Conservation (phyloP, 306 rosid species). For the Rosa multiflora region DNA sequence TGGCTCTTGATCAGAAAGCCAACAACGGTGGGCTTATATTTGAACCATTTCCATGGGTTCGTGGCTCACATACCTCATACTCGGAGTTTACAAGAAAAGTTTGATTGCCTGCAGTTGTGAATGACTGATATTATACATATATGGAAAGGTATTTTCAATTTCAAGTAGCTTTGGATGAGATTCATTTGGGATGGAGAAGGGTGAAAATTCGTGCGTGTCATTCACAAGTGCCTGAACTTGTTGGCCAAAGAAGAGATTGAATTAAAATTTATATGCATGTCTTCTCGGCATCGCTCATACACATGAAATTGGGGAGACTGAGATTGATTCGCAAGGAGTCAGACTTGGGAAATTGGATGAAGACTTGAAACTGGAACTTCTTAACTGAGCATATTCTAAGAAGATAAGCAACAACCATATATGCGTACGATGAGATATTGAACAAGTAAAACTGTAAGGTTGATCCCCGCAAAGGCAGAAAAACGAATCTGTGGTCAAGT, state of each 20-base stretch:
- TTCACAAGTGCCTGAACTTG: background rate
- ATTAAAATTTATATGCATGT: background rate
- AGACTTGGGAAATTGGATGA: background rate
- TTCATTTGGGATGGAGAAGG: background rate
- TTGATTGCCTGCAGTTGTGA: too few relatives aligned
- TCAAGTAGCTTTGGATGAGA: background rate
- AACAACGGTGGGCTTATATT: too few relatives aligned
- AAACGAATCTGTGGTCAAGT: background rate
- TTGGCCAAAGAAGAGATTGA: too few relatives aligned
- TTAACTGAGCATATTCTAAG: too few relatives aligned
- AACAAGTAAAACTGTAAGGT: fast-evolving
- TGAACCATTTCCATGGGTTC: too few relatives aligned
- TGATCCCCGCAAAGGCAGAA: background rate
- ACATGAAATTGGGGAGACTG: background rate
- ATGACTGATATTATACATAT: too few relatives aligned
- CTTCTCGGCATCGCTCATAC: background rate
- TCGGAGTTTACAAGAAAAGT: too few relatives aligned
- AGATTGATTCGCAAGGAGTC: background rate
- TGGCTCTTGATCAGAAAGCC: too few relatives aligned
- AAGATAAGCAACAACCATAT: background rate
- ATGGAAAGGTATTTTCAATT: background rate
- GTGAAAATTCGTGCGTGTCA: background rate
- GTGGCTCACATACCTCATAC: too few relatives aligned
- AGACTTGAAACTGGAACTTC: background rate
- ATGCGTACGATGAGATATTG: background rate